Base-by-base conservation (phyloP, 176 grass and related monocot genomes). In the Raddia distichophylla region DNA sequence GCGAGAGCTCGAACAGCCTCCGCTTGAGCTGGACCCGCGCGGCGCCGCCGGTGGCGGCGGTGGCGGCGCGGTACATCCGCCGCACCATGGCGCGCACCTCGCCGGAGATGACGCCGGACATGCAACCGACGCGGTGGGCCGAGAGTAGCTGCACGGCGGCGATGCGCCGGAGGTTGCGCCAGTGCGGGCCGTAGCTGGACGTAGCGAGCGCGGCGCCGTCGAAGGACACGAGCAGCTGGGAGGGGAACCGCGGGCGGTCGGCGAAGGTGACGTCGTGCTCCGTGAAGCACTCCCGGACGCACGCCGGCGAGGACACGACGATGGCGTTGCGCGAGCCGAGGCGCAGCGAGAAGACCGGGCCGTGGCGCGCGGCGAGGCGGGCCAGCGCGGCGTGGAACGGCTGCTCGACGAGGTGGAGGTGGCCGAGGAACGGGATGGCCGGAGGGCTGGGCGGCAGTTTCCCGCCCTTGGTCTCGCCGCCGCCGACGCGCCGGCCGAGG, bases 101-200 rank as follows among this genome's bases (percentile, higher is more conserved):
- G 22, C 45, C 78, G 2, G 53, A 12, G 18, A 91, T 89, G 53
- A 82, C 15, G 0, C 37, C 73, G 8, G 88, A 64, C 77, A 76
- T 83, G 50, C 48, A 64, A 62, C 50, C 19, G 72, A 94, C 76
- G 65, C 86, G 77, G 67, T 80, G 69, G 10, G 76, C 66, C 1
- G 89, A 89, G 66, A 94, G 80, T 35, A 94, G 66, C 47, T 94
- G 83, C 2, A 89, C 45, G 14, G 92, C 45, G 42, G 68, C 84
- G 67, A 94, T 75, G 68, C 92, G 83, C 10, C 89, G 84, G 27
- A 94, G 89, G 77, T 94, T 89, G 48, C 92, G 84, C 92, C 89
- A 94, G 54, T 82, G 65, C 0, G 77, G 49, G 18, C 89, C 89
- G 71, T 94, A 94, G 57, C 69, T 83, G 16, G 89, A 63, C 52